A percentile compares a stretch with the other conserved stretches of the same genome.
Evolutionary conservation across 371 early-diverging fungal genomes (phyloP).

Genomic region (Mortierella sp.): DNA sequence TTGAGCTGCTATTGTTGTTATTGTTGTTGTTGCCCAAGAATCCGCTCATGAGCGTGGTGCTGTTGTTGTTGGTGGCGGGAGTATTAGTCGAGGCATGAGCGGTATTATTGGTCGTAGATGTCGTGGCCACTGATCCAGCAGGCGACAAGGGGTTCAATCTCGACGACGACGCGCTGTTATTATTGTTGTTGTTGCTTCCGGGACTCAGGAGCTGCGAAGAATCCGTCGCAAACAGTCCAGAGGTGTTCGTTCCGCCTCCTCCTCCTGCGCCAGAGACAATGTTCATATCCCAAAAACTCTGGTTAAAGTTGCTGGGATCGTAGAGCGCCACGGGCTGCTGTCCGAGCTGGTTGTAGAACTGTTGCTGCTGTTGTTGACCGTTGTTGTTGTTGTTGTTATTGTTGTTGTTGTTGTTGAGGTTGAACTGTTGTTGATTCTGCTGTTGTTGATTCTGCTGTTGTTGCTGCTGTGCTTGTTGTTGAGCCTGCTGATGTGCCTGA

Average conservation of each 20-base stretch:
- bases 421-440: slow-evolving; percentile 20
- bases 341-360: slow-evolving; percentile 44
- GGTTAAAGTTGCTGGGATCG: slow-evolving; percentile 33
- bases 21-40: slow-evolving; percentile 20
- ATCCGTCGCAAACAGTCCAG: slow-evolving; percentile 22
- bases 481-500: slow-evolving; percentile 31
- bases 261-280: not conserved
- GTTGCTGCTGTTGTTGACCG: slow-evolving; percentile 31
- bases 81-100: slow-evolving; percentile 5
- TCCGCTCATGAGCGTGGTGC: slow-evolving; percentile 20
- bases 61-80: slow-evolving; percentile 10
- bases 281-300: slow-evolving; percentile 45
- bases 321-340: slow-evolving; percentile 41
- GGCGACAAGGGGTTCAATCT: slow-evolving; percentile 6
- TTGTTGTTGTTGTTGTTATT: slow-evolving; percentile 26
- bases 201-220: slow-evolving; percentile 25
- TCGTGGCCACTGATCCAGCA: slow-evolving; percentile 21
- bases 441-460: slow-evolving; percentile 40
- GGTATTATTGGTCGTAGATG: slow-evolving; percentile 7
- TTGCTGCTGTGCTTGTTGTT: slow-evolving; percentile 36
- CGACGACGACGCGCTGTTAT: not conserved
- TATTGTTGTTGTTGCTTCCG: slow-evolving; percentile 4
- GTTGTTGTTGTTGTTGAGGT: slow-evolving; percentile 37
- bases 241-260: slow-evolving; percentile 19
- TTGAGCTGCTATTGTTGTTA: not conserved